Conservation (phyloP, 2,329 filamentous ascomycete species). For the Ceratocystis colombiana region DNA sequence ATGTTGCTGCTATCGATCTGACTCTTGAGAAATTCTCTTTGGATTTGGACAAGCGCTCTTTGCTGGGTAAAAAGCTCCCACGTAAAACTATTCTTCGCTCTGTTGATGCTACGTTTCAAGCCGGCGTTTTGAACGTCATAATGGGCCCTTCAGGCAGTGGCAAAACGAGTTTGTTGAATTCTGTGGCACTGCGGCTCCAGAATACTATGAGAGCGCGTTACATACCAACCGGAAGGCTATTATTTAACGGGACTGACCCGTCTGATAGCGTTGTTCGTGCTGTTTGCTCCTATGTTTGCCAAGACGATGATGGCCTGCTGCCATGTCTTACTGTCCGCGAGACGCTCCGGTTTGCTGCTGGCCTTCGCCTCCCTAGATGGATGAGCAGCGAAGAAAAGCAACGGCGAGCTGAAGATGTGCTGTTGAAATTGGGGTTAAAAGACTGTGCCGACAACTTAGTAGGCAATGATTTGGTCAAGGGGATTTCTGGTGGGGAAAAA, state of each 20-base stretch:
- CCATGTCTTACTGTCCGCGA: slow-evolving; percentile 67
- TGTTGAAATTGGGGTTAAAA: slow-evolving; percentile 66
- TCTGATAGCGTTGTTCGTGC: slow-evolving; percentile 60
- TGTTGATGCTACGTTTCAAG: slow-evolving; percentile 55
- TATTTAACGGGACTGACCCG: slow-evolving; percentile 59
- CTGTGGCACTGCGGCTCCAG: slow-evolving; percentile 58
- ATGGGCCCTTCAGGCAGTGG: slow-evolving; percentile 72
- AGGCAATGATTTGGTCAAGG: slow-evolving; percentile 62
- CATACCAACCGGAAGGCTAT: slow-evolving; percentile 49
- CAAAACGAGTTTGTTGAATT: slow-evolving; percentile 64
- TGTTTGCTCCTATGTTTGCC: slow-evolving; percentile 65
- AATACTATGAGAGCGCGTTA: slow-evolving; percentile 55
- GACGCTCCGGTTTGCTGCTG: slow-evolving; percentile 60
- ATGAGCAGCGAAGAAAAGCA: slow-evolving; percentile 60
- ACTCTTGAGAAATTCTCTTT: slow-evolving; percentile 55
- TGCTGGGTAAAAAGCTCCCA: slow-evolving; percentile 43
- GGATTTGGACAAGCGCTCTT: slow-evolving; percentile 50
- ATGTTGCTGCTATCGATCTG: slow-evolving; percentile 53
- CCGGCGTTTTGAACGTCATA: slow-evolving; percentile 62
- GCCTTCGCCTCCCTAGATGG: slow-evolving; percentile 57
- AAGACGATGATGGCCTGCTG: slow-evolving; percentile 66
- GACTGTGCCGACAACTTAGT: slow-evolving; percentile 68
- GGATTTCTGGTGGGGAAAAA: slow-evolving; percentile 72
- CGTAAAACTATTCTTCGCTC: slow-evolving; percentile 55
- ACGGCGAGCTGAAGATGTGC: slow-evolving; percentile 57